Conservation (phyloP, 163 green algal species). For the Scenedesmus sp. region DNA sequence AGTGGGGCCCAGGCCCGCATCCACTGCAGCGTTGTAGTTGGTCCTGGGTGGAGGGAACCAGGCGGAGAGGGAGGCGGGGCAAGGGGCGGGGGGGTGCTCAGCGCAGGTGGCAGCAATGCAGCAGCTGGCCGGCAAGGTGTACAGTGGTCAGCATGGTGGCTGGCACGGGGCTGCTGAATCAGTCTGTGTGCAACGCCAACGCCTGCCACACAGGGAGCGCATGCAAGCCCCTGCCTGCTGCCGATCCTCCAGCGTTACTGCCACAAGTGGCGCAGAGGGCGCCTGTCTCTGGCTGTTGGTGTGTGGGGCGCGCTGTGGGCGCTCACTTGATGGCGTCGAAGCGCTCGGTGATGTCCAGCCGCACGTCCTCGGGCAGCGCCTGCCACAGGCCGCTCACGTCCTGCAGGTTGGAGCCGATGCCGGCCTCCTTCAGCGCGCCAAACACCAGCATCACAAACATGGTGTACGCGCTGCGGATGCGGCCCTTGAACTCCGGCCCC, state of each 20-base stretch:
- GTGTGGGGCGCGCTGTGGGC: neutral
- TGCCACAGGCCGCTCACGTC: neutral
- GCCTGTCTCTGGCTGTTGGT: neutral
- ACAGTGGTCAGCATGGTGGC: too few relatives aligned
- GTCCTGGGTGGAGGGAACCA: neutral
- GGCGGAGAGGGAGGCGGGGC: neutral
- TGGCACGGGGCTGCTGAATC: too few relatives aligned
- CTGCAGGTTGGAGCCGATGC: neutral
- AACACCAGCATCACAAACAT: neutral
- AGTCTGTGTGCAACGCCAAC: too few relatives aligned
- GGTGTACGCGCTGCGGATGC: neutral
- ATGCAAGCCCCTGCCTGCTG: too few relatives aligned
- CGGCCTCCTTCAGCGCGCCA: neutral
- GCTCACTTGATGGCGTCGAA: conserved; percentile 3
- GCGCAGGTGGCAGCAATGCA: neutral
- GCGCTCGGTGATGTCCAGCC: neutral
- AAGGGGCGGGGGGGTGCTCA: too few relatives aligned
- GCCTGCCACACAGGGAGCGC: too few relatives aligned
- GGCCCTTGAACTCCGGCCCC: neutral
- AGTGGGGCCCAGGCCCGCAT: neutral
- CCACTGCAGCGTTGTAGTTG: neutral
- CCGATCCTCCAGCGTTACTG: neutral
- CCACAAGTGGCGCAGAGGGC: neutral
- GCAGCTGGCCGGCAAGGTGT: too few relatives aligned
- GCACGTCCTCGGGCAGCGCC: neutral